Conservation (phyloP, 306 rosid genomes). For the Pterocarpus santalinus region DNA sequence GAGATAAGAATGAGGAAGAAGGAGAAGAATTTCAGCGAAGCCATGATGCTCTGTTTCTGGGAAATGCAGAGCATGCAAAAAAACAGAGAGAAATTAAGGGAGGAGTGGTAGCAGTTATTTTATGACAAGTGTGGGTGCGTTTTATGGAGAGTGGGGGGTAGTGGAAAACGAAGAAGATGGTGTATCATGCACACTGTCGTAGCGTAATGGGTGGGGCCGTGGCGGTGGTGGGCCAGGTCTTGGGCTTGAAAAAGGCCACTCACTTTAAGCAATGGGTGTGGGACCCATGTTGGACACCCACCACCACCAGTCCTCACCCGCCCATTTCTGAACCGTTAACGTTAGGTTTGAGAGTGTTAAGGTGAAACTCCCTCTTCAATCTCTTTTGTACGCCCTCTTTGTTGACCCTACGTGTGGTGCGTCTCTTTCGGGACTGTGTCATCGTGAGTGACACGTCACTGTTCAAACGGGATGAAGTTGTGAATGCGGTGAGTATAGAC, state of each 20-base stretch:
- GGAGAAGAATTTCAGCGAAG: slow-evolving; percentile 35
- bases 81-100: neutral
- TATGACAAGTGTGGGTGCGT: neutral
- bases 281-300: slow-evolving; percentile 40
- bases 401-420: slow-evolving; percentile 50
- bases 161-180: slow-evolving; percentile 33
- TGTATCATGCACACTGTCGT: neutral
- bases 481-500: too few species aligned
- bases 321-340: slow-evolving; percentile 42
- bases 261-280: slow-evolving; percentile 36
- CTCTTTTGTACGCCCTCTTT: neutral
- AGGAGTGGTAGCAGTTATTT: slow-evolving; percentile 15
- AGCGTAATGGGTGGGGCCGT: too few species aligned
- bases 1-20: slow-evolving; percentile 43
- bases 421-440: neutral
- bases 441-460: slow-evolving; percentile 20
- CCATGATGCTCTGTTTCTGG: slow-evolving; percentile 59
- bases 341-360: slow-evolving; percentile 44
- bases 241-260: neutral
- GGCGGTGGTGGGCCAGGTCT: slow-evolving; percentile 1
- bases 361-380: slow-evolving; percentile 8
- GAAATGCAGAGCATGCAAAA: slow-evolving; percentile 32
- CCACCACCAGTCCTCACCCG: slow-evolving; percentile 8
- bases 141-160: slow-evolving; percentile 47
- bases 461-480: neutral